A percentile compares a stretch with the other conserved stretches of the same genome.
These are phyloP conservation scores for Mucuna pruriens DNA, from an alignment of 306 rosid genomes.

Conservation along the genomic window DNA sequence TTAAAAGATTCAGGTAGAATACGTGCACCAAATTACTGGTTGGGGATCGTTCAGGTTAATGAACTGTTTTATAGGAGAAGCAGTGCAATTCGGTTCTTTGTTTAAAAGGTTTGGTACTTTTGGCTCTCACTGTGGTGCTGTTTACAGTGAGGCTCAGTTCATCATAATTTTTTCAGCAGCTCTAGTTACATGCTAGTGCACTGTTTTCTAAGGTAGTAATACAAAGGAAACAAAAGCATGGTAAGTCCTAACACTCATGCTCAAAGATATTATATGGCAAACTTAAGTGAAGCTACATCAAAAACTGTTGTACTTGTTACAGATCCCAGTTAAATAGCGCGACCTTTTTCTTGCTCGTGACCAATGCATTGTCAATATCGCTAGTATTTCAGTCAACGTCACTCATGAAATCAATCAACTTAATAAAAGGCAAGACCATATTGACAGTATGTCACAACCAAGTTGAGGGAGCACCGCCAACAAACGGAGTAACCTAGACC, in stretches of 20 bases:
- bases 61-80: neutral
- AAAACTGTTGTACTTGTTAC: too few species aligned
- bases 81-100: neutral
- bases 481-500: neutral
- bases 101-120: neutral
- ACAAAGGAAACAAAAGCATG: neutral
- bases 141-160: neutral
- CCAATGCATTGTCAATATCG: neutral
- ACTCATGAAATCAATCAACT: neutral
- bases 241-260: neutral
- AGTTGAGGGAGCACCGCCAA: neutral
- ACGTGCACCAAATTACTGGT: neutral
- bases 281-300: neutral
- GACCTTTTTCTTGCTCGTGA: neutral
- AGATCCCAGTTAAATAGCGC: neutral
- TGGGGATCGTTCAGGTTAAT: neutral
- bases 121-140: neutral
- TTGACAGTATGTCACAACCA: neutral
- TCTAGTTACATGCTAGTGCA: neutral
- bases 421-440: neutral
- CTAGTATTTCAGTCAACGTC: neutral
- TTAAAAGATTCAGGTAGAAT: neutral
- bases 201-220: neutral
- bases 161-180: neutral
- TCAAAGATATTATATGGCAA: neutral